Percentiles rank a stretch among this genome's conserved stretches.
These are phyloP conservation scores for Talaromyces stipitatus DNA, from an alignment of 495 filamentous ascomycete species.

Conservation along the genomic window DNA sequence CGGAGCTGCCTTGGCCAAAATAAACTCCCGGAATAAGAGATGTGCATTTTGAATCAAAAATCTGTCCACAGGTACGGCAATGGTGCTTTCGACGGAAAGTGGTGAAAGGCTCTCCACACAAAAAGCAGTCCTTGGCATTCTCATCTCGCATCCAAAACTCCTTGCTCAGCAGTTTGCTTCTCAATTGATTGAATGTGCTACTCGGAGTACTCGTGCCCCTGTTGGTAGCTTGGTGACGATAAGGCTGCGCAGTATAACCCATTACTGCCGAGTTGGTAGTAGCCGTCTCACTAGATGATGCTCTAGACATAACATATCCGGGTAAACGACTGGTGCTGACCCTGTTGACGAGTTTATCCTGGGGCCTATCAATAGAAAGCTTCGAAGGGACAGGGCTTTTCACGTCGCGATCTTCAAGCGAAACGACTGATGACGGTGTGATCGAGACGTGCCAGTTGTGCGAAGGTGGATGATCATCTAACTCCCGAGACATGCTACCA, in stretches of 20 bases:
- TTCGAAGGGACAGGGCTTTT: constrained; percentile 20
- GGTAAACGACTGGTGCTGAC: constrained; percentile 22
- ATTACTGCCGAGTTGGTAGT: constrained; percentile 23
- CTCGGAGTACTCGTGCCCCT: constrained; percentile 33
- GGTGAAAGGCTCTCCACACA: constrained; percentile 81
- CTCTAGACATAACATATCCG: constrained; percentile 28
- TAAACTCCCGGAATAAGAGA: constrained; percentile 73
- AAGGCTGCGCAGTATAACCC: constrained; percentile 9
- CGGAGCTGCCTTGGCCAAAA: constrained; percentile 79
- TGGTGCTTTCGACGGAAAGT: constrained; percentile 96
- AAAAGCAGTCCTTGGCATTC: constrained; percentile 94
- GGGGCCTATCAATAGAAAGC: constrained; percentile 10
- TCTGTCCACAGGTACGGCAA: constrained; percentile 86
- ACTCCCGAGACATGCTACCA: constrained; percentile 19
- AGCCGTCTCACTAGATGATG: constrained; percentile 24
- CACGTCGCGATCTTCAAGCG: constrained; percentile 22
- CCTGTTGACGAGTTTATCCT: constrained; percentile 16
- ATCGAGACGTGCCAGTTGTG: constrained; percentile 33
- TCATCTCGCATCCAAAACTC: constrained; percentile 99
- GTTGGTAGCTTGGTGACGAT: constrained; percentile 9
- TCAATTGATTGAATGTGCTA: constrained; percentile 44
- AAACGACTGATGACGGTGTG: constrained; percentile 32
- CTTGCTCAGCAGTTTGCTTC: constrained; percentile 79
- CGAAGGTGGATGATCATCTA: constrained; percentile 29
- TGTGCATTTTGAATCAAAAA: constrained; percentile 96